Evolutionary conservation across 352 stramenopile genomes (phyloP), one percentile per base, ranked within the genome.

Genomic region (Pythium aristosporum): DNA sequence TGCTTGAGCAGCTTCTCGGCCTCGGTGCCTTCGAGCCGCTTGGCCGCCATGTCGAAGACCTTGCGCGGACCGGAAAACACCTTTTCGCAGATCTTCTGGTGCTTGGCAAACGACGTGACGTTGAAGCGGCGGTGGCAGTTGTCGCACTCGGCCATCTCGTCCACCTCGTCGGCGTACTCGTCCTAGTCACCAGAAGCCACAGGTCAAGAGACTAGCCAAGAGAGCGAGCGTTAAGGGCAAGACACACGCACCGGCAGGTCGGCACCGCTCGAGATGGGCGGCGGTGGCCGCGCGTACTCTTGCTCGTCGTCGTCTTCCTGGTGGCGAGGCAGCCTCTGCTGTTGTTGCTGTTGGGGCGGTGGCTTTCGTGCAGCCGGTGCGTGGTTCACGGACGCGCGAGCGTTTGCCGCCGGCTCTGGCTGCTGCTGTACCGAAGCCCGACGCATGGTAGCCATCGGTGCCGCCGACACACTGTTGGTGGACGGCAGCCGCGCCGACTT

Each of bases 71-170:
- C 80, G 0, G 80, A 75, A 50, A 96, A 96, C 28, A 96, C 89
- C 57, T 97, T 97, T 9, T 84, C 77, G 60, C 89, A 97, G 23
- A 97, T 80, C 49, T 87, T 89, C 25, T 79, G 67, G 65, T 97
- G 90, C 62, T 96, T 96, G 21, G 65, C 54, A 43, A 95, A 79
- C 23, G 85, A 85, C 11, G 61, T 69, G 28, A 79, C 44, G 61
- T 90, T 94, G 66, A 97, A 97, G 47, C 85, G 88, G 7, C 90
- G 74, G 25, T 84, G 85, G 70, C 90, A 97, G 51, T 85, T 91
- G 30, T 68, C 65, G 56, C 89, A 97, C 48, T 93, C 73, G 25
- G 81, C 72, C 74, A 88, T 89, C 48, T 83, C 68, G 55, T 86
- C 79, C 3, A 58, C 30, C 18, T 73, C 76, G 32, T 85, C 73